A percentile compares a stretch with the other conserved stretches of the same genome.
These are phyloP conservation scores for Vitis cinerea DNA, from an alignment of 164 flowering plant species.

Conservation along the genomic window DNA sequence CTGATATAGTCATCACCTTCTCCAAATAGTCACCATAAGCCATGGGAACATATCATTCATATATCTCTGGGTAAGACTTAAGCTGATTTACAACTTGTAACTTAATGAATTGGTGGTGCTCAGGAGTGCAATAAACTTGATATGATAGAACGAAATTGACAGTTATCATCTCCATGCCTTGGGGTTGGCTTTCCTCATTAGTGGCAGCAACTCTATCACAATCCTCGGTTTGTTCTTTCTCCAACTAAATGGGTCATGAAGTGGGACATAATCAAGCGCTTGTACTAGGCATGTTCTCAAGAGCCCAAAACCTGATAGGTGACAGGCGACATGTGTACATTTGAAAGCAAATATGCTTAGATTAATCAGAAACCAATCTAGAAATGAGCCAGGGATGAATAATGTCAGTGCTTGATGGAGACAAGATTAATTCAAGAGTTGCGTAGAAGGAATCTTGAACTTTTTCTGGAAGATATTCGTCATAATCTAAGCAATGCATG, in stretches of 20 bases:
- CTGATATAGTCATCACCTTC: no score
- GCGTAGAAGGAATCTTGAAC: slow-evolving; percentile 92
- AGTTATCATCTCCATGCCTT: no score
- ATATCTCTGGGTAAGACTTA: no score
- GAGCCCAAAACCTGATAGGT: slow-evolving; percentile 98
- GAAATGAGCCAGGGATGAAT: slow-evolving; percentile 79
- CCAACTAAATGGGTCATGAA: slow-evolving; percentile 89
- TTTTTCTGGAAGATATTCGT: slow-evolving; percentile 96
- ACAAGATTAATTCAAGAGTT: slow-evolving; percentile 89
- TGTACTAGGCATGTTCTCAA: slow-evolving; percentile 89
- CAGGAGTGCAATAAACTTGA: no score
- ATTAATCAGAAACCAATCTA: slow-evolving; percentile 78
- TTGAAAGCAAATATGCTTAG: slow-evolving; percentile 83
- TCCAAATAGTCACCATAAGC: no score
- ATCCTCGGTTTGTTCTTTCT: slow-evolving; percentile 28
- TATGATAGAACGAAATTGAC: no score
- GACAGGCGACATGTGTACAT: slow-evolving; percentile 93
- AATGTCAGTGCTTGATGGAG: slow-evolving; percentile 84
- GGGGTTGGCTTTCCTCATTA: no score
- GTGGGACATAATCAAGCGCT: slow-evolving; percentile 84
- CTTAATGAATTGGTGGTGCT: no score
- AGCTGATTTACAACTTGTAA: no score
- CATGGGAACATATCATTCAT: no score
- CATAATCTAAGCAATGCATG: slow-evolving; percentile 82
- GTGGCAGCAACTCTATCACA: no score